These are phyloP conservation scores for Taphrina flavorubra DNA, from an alignment of 1,139 yeast species.

Conservation along the genomic window DNA sequence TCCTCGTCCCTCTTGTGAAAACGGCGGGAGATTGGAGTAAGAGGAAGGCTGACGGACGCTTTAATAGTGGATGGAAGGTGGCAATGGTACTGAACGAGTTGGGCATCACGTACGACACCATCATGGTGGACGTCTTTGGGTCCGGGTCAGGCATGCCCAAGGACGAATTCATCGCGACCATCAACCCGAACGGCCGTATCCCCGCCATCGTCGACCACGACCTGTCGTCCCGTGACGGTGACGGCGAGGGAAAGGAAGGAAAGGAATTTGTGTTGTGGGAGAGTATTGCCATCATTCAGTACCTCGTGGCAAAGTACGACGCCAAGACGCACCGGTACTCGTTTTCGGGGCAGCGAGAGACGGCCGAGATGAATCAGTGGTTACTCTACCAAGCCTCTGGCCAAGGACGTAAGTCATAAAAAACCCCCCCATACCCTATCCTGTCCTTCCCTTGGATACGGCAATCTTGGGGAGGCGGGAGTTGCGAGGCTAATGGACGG, in stretches of 20 bases:
- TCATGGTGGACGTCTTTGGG: conserved; percentile 26
- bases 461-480: too few relatives aligned
- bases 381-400: conserved; percentile 20
- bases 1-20: neutral
- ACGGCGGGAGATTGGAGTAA: too few relatives aligned
- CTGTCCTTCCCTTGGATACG: neutral
- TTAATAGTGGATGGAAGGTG: conserved; percentile 24
- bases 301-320: conserved; percentile 18
- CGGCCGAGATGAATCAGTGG: conserved; percentile 6
- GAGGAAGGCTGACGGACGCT: neutral
- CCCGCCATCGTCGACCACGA: conserved; percentile 25
- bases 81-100: conserved; percentile 24
- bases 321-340: conserved; percentile 1
- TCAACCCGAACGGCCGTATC: conserved; percentile 29
- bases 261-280: conserved; percentile 16
- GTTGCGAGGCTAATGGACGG: neutral
- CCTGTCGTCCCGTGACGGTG: neutral
- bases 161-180: conserved; percentile 8
- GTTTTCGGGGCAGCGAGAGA: neutral
- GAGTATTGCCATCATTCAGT: conserved; percentile 18
- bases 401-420: conserved; percentile 23
- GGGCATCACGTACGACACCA: conserved; percentile 16
- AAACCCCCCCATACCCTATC: too few relatives aligned
- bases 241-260: neutral
- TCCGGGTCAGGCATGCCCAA: conserved; percentile 5